Evolutionary conservation across 2,329 filamentous ascomycete species (phyloP).

Genomic region (Microascus cirrosus): DNA sequence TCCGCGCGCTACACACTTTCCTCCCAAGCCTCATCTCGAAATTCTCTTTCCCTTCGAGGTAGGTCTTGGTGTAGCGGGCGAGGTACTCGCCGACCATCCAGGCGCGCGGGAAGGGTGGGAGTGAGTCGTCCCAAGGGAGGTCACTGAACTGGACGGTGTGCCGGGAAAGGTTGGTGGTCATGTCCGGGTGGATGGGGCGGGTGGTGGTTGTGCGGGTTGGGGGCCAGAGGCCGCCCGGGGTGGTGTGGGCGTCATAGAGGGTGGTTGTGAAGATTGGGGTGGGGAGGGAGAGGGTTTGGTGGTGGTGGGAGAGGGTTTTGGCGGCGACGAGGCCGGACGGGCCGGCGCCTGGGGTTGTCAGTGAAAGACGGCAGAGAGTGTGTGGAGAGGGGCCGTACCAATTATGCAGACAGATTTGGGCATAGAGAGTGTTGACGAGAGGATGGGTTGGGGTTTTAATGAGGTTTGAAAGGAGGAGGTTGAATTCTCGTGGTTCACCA

Average conservation of each 20-base stretch:
- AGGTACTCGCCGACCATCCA: slow-evolving; percentile 70
- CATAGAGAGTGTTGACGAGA: neutral
- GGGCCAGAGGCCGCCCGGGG: slow-evolving; percentile 73
- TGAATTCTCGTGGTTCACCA: neutral
- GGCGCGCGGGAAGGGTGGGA: slow-evolving; percentile 60
- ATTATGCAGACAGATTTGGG: slow-evolving; percentile 1
- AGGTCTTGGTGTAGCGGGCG: slow-evolving; percentile 48
- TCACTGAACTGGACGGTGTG: slow-evolving; percentile 68
- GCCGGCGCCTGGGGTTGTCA: neutral
- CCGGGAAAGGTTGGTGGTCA: slow-evolving; percentile 63
- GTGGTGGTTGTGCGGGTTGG: slow-evolving; percentile 31
- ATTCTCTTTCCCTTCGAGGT: slow-evolving; percentile 29
- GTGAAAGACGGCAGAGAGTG: neutral
- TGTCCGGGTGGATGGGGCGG: slow-evolving; percentile 52
- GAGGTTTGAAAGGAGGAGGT: neutral
- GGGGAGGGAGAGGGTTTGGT: neutral
- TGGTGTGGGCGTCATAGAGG: slow-evolving; percentile 54
- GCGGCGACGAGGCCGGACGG: slow-evolving; percentile 1
- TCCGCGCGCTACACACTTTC: slow-evolving; percentile 28
- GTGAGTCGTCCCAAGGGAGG: slow-evolving; percentile 52
- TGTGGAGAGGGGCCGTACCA: neutral
- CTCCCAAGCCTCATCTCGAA: slow-evolving; percentile 38
- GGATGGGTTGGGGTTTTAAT: neutral
- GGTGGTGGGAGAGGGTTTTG: neutral
- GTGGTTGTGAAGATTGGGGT: slow-evolving; percentile 47